Percentiles rank a stretch among this genome's conserved stretches.
These are phyloP conservation scores for Knoxia roxburghii DNA, from an alignment of 257 asterid species.

Conservation along the genomic window DNA sequence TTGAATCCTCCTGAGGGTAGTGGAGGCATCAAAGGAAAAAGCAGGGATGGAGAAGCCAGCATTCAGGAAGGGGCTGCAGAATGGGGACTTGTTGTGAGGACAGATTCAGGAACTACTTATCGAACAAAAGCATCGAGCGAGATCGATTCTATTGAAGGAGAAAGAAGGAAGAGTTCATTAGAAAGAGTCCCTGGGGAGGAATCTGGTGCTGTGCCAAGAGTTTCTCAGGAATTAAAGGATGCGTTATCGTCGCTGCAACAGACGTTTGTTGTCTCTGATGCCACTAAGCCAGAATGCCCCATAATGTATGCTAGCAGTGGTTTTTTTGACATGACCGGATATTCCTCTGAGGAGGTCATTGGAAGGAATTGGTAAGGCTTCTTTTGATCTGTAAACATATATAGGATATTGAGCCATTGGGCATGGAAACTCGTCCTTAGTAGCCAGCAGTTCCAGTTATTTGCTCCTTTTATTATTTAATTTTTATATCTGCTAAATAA, in stretches of 20 bases:
- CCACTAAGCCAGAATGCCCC: conserved; percentile 90
- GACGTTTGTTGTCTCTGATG: conserved; percentile 97
- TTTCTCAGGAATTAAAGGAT: conserved; percentile 88
- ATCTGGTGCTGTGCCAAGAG: conserved; percentile 52
- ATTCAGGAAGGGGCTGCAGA: conserved; percentile 71
- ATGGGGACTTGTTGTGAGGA: conserved; percentile 71
- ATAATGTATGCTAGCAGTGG: conserved; percentile 94
- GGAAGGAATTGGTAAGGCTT: conserved; percentile 82
- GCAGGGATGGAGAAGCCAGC: conserved; percentile 33
- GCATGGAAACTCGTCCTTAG: background rate
- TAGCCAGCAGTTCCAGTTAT: too few relatives aligned
- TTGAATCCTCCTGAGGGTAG: conserved; percentile 11
- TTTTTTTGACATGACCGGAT: conserved; percentile 86
- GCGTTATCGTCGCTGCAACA: conserved; percentile 88
- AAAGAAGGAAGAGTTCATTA: conserved; percentile 37
- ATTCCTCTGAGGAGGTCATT: conserved; percentile 71
- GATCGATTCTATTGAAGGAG: conserved; percentile 37
- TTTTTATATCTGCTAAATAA: too few relatives aligned
- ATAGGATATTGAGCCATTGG: background rate
- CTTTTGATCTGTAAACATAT: background rate
- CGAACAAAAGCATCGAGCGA: conserved; percentile 27
- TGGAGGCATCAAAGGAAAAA: conserved; percentile 10
- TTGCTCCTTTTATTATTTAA: too few relatives aligned
- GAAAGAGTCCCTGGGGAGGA: conserved; percentile 43
- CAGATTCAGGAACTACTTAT: conserved; percentile 61